phyloP scores from a whole-genome alignment of 345 rosid genomes.

The Rhizophora mangle region DNA sequence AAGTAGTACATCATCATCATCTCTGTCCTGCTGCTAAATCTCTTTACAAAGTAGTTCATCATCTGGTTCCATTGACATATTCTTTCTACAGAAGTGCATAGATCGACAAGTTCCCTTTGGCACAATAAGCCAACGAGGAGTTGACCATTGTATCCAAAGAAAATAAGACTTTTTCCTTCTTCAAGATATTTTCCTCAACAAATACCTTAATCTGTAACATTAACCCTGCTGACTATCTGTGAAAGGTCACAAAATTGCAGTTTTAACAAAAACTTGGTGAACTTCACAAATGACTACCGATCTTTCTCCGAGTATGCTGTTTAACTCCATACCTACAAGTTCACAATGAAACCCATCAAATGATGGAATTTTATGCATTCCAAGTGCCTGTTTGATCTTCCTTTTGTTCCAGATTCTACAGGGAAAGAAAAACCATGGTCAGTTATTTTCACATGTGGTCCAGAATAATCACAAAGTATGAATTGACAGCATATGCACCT shows the following conservation, averaged over 20 bases:
- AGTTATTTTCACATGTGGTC: not conserved
- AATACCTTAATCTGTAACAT: not conserved
- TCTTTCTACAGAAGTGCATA: not conserved
- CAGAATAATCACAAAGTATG: not conserved
- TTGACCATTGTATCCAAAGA: not conserved
- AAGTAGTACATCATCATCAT: no score
- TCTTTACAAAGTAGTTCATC: conserved; percentile 18
- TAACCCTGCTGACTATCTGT: not conserved
- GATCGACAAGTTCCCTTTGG: not conserved
- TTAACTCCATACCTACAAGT: no score
- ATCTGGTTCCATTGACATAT: not conserved
- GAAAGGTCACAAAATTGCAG: not conserved
- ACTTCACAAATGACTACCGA: no score
- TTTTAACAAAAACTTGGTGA: not conserved
- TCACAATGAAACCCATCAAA: no score
- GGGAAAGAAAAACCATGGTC: not conserved
- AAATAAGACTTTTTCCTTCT: conserved; percentile 1
- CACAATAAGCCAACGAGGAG: conserved; percentile 17
- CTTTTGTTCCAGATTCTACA: not conserved
- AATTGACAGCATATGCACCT: not conserved
- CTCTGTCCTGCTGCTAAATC: conserved; percentile 1
- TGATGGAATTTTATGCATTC: not conserved
- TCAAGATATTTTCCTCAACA: conserved; percentile 16
- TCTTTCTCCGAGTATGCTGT: no score
- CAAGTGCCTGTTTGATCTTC: not conserved